Evolutionary conservation across 805 yeast species (phyloP).

Genomic region (Kodamaea neixiangensis): DNA sequence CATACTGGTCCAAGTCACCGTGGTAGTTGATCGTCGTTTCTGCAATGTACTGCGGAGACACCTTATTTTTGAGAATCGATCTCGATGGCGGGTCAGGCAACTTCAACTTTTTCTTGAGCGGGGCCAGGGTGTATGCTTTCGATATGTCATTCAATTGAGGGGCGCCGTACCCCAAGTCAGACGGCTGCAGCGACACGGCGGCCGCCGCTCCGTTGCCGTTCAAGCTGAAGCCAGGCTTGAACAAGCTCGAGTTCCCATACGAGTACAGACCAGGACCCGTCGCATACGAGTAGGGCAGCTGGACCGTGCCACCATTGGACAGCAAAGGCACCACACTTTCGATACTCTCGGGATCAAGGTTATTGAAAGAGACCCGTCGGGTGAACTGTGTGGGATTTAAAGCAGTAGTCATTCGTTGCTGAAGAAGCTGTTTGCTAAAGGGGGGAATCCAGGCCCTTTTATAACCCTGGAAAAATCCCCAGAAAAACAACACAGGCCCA

Average conservation of each 20-base stretch:
- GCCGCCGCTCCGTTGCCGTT: neutral
- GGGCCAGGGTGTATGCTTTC: slow-evolving; percentile 16
- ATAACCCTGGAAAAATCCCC: neutral
- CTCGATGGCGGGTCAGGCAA: slow-evolving; percentile 37
- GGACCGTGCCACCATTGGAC: slow-evolving; percentile 3
- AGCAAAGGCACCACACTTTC: slow-evolving; percentile 10
- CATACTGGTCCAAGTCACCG: slow-evolving; percentile 20
- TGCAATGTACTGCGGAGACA: slow-evolving; percentile 26
- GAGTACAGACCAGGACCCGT: neutral
- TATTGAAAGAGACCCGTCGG: slow-evolving; percentile 48
- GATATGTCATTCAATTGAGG: slow-evolving; percentile 20
- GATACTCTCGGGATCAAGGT: slow-evolving; percentile 29
- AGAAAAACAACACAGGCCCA: slow-evolving; percentile 1
- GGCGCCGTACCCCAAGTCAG: slow-evolving; percentile 22
- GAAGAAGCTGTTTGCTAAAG: neutral
- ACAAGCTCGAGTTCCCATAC: slow-evolving; percentile 3
- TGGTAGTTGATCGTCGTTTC: slow-evolving; percentile 20
- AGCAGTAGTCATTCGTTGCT: slow-evolving; percentile 2
- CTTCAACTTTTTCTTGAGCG: slow-evolving; percentile 18
- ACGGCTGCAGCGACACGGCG: slow-evolving; percentile 1
- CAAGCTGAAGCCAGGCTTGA: slow-evolving; percentile 9
- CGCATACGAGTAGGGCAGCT: slow-evolving; percentile 5
- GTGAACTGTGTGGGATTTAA: slow-evolving; percentile 19
- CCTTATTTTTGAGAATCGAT: slow-evolving; percentile 42
- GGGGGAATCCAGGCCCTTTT: slow-evolving; percentile 1